phyloP scores from a whole-genome alignment of 805 yeast genomes.

The Saccharomyces kudriavzevii region DNA sequence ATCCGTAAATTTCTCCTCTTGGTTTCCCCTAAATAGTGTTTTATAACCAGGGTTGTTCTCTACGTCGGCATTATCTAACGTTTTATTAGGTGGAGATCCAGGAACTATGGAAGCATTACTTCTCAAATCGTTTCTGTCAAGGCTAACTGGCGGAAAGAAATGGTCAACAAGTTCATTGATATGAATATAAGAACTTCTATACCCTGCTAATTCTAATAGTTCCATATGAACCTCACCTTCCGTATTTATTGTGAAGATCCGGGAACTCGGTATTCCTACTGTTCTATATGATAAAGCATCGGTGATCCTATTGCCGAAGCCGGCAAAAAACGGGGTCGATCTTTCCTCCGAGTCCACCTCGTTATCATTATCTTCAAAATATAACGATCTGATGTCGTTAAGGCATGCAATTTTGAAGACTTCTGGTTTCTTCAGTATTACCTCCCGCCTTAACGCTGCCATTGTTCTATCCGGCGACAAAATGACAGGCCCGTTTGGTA shows the following conservation, averaged over 20 bases:
- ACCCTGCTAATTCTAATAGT: conserved; percentile 86
- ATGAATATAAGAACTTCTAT: conserved; percentile 75
- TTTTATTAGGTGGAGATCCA: conserved; percentile 23
- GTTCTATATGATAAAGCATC: conserved; percentile 92
- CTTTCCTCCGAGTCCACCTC: conserved; percentile 31
- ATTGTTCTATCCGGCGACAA: conserved; percentile 92
- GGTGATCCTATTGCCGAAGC: conserved; percentile 93
- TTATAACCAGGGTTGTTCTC: conserved; percentile 13
- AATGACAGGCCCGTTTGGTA: conserved; percentile 91
- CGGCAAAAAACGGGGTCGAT: conserved; percentile 87
- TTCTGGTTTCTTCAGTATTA: conserved; percentile 89
- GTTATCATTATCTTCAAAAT: conserved; percentile 25
- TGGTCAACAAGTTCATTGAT: conserved; percentile 94
- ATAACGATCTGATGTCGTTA: conserved; percentile 72
- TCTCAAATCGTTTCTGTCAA: conserved; percentile 26
- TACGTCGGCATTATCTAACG: conserved; percentile 13
- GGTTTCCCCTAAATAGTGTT: conserved; percentile 17
- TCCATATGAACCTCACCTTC: conserved; percentile 98
- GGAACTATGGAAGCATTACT: conserved; percentile 26
- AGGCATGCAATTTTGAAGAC: conserved; percentile 98
- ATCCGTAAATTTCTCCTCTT: conserved; percentile 56
- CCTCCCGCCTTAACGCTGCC: conserved; percentile 89
- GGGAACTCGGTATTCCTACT: conserved; percentile 87
- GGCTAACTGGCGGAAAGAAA: conserved; percentile 79
- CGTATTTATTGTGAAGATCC: conserved; percentile 92